Evolutionary conservation across 2,329 filamentous ascomycete genomes (phyloP).

Genomic region (Trichoderma polysporum): DNA sequence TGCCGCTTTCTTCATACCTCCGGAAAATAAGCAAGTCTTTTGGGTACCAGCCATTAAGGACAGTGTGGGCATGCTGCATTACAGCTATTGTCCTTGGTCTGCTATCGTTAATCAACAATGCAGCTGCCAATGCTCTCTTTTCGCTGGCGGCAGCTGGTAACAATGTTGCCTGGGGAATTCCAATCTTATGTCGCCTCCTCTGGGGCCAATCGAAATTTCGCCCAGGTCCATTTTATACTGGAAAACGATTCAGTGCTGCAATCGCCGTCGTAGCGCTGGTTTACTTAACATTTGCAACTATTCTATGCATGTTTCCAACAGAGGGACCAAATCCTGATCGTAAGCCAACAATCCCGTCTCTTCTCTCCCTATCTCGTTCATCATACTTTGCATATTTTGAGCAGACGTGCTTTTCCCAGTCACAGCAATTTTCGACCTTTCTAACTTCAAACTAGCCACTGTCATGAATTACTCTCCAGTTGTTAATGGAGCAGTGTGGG

Average conservation of each 20-base stretch:
- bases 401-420: neutral
- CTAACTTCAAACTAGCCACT: neutral
- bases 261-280: neutral
- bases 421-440: neutral
- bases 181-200: neutral
- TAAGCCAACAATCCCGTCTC: neutral
- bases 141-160: neutral
- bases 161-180: slow-evolving; percentile 3
- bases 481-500: slow-evolving; percentile 1
- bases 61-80: neutral
- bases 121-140: neutral
- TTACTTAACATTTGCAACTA: neutral
- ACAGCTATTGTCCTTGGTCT: neutral
- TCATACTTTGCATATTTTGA: neutral
- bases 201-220: slow-evolving; percentile 4
- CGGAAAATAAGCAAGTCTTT: neutral
- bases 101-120: neutral
- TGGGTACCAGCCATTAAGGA: neutral
- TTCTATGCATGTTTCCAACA: slow-evolving; percentile 13
- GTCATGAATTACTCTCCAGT: slow-evolving; percentile 8
- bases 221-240: slow-evolving; percentile 4
- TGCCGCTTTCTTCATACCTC: slow-evolving; percentile 4
- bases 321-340: slow-evolving; percentile 10
- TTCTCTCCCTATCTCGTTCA: too few relatives aligned
- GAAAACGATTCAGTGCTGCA: neutral